Conservation (phyloP, 2,329 filamentous ascomycete species). For the Neurospora sp. region DNA sequence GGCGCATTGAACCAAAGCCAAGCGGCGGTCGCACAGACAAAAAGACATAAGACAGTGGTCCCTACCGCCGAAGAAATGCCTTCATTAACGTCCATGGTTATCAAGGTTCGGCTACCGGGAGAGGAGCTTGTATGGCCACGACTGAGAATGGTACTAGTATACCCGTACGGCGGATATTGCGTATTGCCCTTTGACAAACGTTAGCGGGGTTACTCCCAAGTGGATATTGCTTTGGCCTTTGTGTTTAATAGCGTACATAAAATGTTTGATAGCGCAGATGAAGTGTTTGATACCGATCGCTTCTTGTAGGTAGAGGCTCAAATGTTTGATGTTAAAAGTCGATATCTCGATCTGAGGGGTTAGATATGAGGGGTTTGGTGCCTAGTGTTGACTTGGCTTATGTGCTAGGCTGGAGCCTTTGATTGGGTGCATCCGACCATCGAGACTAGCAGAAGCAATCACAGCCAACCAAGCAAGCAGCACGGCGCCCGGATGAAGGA, state of each 20-base stretch:
- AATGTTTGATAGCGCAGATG: neutral
- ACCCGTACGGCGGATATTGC: neutral
- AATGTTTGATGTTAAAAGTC: neutral
- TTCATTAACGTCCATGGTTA: constrained; percentile 1
- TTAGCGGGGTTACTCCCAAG: neutral
- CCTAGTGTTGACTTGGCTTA: too few species aligned
- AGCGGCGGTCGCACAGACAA: neutral
- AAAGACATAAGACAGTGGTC: constrained; percentile 1
- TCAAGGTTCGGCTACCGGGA: neutral
- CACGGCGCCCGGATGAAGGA: too few species aligned
- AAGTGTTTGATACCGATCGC: neutral
- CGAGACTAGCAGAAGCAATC: too few species aligned
- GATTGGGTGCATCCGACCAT: too few species aligned
- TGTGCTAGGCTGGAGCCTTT: too few species aligned
- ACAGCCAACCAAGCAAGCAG: too few species aligned
- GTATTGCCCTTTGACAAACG: neutral
- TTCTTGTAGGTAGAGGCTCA: neutral
- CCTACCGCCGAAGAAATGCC: neutral
- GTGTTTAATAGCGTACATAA: neutral
- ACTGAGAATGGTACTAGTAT: neutral
- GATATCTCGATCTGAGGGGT: too few species aligned
- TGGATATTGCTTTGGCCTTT: neutral
- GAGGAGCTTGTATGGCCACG: neutral
- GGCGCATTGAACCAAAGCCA: neutral
- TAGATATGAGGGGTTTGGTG: too few species aligned